Evolutionary conservation across 2,329 filamentous ascomycete genomes (phyloP).

Genomic region (Colletotrichum agaves): DNA sequence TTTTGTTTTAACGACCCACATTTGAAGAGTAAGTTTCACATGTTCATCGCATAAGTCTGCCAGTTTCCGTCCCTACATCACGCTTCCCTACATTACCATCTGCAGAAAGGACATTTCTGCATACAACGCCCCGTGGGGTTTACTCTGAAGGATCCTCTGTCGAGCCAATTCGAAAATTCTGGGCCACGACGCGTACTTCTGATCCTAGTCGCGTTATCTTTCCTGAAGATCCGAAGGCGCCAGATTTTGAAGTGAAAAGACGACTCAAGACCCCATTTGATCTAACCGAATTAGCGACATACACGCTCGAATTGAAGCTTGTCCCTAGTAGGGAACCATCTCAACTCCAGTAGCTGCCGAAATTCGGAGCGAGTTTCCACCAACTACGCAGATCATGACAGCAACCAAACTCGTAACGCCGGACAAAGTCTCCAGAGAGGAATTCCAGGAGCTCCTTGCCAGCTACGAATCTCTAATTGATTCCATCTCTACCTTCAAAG

Average conservation of each 20-base stretch:
- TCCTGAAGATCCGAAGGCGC: background rate
- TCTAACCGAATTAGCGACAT: background rate
- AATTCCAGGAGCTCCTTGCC: constrained; percentile 51
- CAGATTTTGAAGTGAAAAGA: background rate
- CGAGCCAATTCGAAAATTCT: background rate
- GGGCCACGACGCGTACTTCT: background rate
- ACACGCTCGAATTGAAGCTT: background rate
- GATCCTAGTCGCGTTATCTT: background rate
- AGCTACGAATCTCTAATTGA: constrained; percentile 54
- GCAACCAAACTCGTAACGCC: constrained; percentile 24
- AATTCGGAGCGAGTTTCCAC: background rate
- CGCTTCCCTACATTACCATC: background rate
- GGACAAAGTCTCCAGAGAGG: constrained; percentile 42
- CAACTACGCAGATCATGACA: constrained; percentile 9
- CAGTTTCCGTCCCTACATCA: background rate
- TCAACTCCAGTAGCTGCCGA: background rate
- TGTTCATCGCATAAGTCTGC: background rate
- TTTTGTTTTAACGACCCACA: constrained; percentile 9
- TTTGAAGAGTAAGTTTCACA: background rate
- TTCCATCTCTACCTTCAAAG: constrained; percentile 57
- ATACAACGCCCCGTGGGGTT: background rate
- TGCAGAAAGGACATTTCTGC: too few species aligned
- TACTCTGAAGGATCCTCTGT: background rate
- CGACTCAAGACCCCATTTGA: background rate
- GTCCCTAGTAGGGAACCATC: background rate